Base-by-base conservation (phyloP, 345 rosid species). In the Dimocarpus longan region DNA sequence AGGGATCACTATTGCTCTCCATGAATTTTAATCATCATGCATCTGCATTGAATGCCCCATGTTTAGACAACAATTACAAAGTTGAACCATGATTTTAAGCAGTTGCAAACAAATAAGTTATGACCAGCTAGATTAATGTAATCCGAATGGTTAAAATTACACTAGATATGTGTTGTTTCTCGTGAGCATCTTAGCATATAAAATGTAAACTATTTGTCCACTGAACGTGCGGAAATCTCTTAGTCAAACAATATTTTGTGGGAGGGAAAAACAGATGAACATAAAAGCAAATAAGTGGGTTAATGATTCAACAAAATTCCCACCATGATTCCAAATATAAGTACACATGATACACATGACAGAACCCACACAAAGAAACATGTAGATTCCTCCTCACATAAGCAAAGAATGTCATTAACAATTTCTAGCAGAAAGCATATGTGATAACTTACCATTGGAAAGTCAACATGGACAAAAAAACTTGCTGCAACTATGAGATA, bases 401-500 rank as follows among this genome's bases (percentile, higher is more conserved):
- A 57, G 22, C 24, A 21, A 19, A 57, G 21, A 50, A 21, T 19
- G 24, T n/a, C 2, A 16, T 57, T 57, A 57, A 57, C 22, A 5
- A n/a, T 10, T 5, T 19, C 62, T 57, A 4, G 22, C 8, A 57
- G 62, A 57, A n/a, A n/a, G 22, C 21, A 48, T 48, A 42, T 42
- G 37, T 32, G 0, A 57, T 2, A 46, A 18, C 84, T 79, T 67
- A 84, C 89, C 80, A 0, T 78, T 52, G 85, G 64, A 39, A 75
- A 80, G 79, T 88, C 89, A 2, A 86, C 78, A 24, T 88, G 90
- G 40, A 84, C 91, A 60, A 84, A 88, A 70, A 84, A 86, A 68
- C 91, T 84, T 1, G 91, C 91, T 10, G 91, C 89, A 7, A 88
- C 89, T 24, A 86, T 88, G 65, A 88, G 84, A 70, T 84, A 84